Evolutionary conservation across 164 flowering plant genomes (phyloP).

Genomic region (Cinnamomum micranthum): DNA sequence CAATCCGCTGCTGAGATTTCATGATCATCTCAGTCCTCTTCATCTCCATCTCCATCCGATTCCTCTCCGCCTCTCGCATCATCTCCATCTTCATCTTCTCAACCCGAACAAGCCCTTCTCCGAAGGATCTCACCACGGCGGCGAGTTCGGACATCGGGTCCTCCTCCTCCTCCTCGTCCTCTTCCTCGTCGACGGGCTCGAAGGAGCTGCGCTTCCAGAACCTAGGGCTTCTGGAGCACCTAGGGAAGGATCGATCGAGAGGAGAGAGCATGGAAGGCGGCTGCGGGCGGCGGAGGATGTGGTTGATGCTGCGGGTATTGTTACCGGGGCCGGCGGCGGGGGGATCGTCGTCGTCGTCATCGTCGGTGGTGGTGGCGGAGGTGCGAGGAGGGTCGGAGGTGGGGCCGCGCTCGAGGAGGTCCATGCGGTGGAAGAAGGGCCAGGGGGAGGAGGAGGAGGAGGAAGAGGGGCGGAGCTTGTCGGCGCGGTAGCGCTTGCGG

Average conservation of each 20-base stretch:
- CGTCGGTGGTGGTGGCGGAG: constrained; percentile 15
- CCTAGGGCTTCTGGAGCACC: constrained; percentile 23
- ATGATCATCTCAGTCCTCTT: constrained; percentile 67
- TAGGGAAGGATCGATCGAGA: constrained; percentile 6
- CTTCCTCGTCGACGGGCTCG: constrained; percentile 24
- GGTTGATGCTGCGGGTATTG: constrained; percentile 45
- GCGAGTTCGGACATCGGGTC: constrained; percentile 41
- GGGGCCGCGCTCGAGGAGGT: constrained; percentile 63
- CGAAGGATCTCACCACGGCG: constrained; percentile 48
- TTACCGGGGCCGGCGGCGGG: constrained; percentile 5
- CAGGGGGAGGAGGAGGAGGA: constrained; percentile 36
- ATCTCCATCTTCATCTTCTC: constrained; percentile 85
- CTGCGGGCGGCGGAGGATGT: constrained; percentile 29
- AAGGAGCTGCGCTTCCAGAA: constrained; percentile 19
- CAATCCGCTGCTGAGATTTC: constrained; percentile 52
- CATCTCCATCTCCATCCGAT: constrained; percentile 75
- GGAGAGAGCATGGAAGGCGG: constrained; percentile 6
- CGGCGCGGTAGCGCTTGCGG: constrained; percentile 75
- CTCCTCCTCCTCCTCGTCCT: constrained; percentile 23
- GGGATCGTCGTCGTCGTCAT: constrained; percentile 27
- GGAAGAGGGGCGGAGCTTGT: constrained; percentile 31
- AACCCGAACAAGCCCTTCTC: constrained; percentile 54
- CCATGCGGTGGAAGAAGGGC: constrained; percentile 64
- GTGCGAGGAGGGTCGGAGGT: constrained; percentile 28
- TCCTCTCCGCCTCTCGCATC: constrained; percentile 64